Percentiles rank a stretch among this genome's conserved stretches.
Evolutionary conservation across 2,329 filamentous ascomycete genomes (phyloP).

Genomic region (Botrytis elliptica): DNA sequence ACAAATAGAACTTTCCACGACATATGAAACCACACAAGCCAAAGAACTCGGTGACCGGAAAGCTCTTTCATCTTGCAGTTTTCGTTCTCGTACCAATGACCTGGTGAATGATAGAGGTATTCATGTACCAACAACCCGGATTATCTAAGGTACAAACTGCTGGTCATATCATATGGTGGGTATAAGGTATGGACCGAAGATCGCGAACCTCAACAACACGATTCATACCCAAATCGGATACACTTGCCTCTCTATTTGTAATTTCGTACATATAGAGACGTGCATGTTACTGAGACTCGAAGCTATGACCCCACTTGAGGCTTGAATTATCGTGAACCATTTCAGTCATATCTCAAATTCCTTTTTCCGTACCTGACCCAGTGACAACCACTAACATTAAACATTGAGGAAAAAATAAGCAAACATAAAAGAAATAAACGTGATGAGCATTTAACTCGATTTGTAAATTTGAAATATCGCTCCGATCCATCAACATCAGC

Average conservation of each 20-base stretch:
- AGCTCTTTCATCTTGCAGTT: conserved; percentile 14
- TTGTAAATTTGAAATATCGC: neutral
- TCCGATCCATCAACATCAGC: neutral
- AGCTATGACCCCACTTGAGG: conserved; percentile 10
- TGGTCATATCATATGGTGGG: conserved; percentile 2
- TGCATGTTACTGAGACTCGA: neutral
- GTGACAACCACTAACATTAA: neutral
- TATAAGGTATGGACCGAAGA: conserved; percentile 6
- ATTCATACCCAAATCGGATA: neutral
- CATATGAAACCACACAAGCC: conserved; percentile 16
- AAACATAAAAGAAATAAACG: neutral
- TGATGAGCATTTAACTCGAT: neutral
- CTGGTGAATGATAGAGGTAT: conserved; percentile 21
- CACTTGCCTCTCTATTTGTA: neutral
- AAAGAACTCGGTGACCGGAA: conserved; percentile 3
- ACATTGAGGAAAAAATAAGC: neutral
- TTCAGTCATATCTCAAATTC: conserved; percentile 14
- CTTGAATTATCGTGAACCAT: conserved; percentile 16
- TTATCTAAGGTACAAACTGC: conserved; percentile 11
- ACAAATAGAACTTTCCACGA: conserved; percentile 11
- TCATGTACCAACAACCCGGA: conserved; percentile 19
- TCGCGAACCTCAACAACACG: neutral
- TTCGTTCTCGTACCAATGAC: conserved; percentile 19
- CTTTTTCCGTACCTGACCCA: conserved; percentile 7
- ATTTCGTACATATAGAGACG: neutral